These are phyloP conservation scores for Achaetomiella virescens DNA, from an alignment of 495 filamentous ascomycete genomes.

Conservation along the genomic window DNA sequence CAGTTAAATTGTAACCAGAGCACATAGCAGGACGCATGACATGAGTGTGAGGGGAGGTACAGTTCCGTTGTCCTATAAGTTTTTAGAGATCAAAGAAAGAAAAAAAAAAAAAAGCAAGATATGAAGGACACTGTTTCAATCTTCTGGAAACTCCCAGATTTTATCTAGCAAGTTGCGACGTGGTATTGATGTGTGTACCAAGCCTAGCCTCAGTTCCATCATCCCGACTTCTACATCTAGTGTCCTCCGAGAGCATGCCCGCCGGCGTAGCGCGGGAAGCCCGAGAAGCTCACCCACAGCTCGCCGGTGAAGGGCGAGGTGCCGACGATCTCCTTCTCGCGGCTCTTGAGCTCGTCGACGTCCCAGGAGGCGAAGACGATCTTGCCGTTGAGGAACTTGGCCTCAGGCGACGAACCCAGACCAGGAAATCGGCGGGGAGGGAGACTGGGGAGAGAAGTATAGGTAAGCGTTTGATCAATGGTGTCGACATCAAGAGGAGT, in stretches of 20 bases:
- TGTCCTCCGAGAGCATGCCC: constrained; percentile 4
- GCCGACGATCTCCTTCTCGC: constrained; percentile 1
- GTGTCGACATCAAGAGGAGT: background rate
- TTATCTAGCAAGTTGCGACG: too few relatives aligned
- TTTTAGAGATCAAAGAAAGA: too few relatives aligned
- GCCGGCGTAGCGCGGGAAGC: constrained; percentile 1
- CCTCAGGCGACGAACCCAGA: constrained; percentile 45
- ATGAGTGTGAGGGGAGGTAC: too few relatives aligned
- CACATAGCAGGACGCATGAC: too few relatives aligned
- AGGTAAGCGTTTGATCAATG: background rate
- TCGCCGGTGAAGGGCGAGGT: background rate
- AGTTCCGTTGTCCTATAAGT: too few relatives aligned
- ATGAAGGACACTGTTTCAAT: too few relatives aligned
- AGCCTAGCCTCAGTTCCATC: too few relatives aligned
- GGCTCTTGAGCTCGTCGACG: constrained; percentile 39
- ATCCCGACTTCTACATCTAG: background rate
- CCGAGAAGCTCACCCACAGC: constrained; percentile 2
- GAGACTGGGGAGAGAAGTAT: constrained; percentile 17
- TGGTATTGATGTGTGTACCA: too few relatives aligned
- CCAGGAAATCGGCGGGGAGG: constrained; percentile 39
- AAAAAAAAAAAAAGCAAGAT: too few relatives aligned
- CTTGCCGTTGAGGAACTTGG: constrained; percentile 43
- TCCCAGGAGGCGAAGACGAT: constrained; percentile 48
- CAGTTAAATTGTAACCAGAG: too few relatives aligned
- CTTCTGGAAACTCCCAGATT: too few relatives aligned